phyloP scores from a whole-genome alignment of 192 early-diverging fungal species.

The Gigaspora rosea region DNA sequence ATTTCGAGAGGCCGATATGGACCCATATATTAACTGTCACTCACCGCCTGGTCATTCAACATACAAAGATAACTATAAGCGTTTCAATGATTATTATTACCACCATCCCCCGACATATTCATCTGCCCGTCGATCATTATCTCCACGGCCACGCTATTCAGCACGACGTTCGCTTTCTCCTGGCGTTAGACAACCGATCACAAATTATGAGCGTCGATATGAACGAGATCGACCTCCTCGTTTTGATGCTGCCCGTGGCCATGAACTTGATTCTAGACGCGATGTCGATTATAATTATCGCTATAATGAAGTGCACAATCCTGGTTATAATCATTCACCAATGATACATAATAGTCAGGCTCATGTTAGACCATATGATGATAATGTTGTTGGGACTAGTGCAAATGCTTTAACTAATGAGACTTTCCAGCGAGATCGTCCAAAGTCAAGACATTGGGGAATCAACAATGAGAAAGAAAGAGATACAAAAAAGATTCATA shows the following conservation, averaged over 20 bases:
- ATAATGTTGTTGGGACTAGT: neutral
- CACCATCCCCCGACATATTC: neutral
- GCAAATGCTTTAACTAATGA: neutral
- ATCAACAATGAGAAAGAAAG: conserved; percentile 16
- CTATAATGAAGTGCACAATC: neutral
- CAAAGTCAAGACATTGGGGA: conserved; percentile 14
- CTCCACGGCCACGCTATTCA: conserved; percentile 3
- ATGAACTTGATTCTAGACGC: conserved; percentile 4
- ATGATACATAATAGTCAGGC: neutral
- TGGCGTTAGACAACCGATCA: neutral
- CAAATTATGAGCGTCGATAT: conserved; percentile 14
- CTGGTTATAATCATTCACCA: conserved; percentile 4
- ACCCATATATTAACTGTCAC: neutral
- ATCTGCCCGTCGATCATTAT: neutral
- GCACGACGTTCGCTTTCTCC: conserved; percentile 2
- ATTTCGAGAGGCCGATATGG: neutral
- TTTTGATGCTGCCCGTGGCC: neutral
- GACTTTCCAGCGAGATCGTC: neutral
- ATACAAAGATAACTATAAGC: conserved; percentile 2
- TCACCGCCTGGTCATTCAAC: conserved; percentile 6
- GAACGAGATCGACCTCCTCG: conserved; percentile 17
- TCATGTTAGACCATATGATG: neutral
- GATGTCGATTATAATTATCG: neutral
- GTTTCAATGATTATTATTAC: conserved; percentile 11
- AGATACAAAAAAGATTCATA: neutral